phyloP scores from a whole-genome alignment of 108 stramenopile species.

The Bacterosira constricta region DNA sequence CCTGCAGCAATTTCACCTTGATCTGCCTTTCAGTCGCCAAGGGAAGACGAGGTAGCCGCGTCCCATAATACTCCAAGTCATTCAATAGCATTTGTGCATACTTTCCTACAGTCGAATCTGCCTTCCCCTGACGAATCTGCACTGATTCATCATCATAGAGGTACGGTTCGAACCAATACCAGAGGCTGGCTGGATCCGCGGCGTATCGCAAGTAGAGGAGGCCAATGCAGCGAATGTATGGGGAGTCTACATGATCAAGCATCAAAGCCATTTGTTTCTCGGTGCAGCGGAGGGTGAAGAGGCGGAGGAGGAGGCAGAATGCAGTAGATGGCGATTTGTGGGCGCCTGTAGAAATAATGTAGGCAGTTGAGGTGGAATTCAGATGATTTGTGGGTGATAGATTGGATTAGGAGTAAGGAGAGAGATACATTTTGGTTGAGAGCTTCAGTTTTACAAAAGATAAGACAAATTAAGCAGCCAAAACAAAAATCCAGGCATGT shows the following conservation, averaged over 20 bases:
- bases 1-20: slow-evolving; percentile 90
- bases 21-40: slow-evolving; percentile 89
- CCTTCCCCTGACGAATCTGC: slow-evolving; percentile 53
- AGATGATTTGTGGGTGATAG: background rate
- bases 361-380: too few relatives aligned
- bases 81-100: slow-evolving; percentile 76
- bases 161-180: slow-evolving; percentile 88
- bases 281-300: slow-evolving; percentile 91
- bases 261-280: slow-evolving; percentile 91
- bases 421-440: slow-evolving; percentile 7
- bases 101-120: slow-evolving; percentile 74
- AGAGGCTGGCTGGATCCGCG: slow-evolving; percentile 83
- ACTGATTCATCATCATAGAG: slow-evolving; percentile 89
- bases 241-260: slow-evolving; percentile 86
- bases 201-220: slow-evolving; percentile 95
- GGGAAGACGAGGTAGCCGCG: slow-evolving; percentile 93
- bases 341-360: slow-evolving; percentile 42
- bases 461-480: background rate
- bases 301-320: slow-evolving; percentile 92
- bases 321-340: slow-evolving; percentile 85
- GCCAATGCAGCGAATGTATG: slow-evolving; percentile 94
- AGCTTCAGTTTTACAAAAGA: background rate
- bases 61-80: slow-evolving; percentile 91
- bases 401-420: background rate
- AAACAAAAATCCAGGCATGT: background rate